Base-by-base conservation (phyloP, 805 yeast genomes). In the Candida quercuum region DNA sequence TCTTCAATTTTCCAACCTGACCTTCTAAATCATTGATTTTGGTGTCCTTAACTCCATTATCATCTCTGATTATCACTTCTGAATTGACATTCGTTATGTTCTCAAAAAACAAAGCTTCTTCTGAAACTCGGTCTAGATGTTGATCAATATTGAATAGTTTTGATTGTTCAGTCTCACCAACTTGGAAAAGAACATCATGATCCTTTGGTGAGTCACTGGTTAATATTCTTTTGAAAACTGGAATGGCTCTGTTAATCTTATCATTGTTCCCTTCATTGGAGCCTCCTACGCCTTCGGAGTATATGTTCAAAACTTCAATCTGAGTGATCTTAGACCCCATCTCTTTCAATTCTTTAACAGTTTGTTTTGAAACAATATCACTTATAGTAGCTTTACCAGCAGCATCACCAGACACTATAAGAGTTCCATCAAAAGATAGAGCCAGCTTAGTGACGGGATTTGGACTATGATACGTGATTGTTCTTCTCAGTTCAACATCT, bases 381-480 rank as follows among this genome's bases (percentile, higher is more conserved):
- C 81, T 72, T 1, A 80, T 68, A 28, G 73, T 72, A 2, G 86
- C 75, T 21, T 73, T 67, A 1, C 97, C 97, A n/a, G 35, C 26
- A 0, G 70, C 57, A 54, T 86, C 94, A 25, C 96, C 97, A 6
- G 87, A 74, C 3, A 83, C 63, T 6, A 89, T 51, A 26, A 65
- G 57, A 14, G 89, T 76, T 5, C 91, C 95, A 54, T 89, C 97
- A 52, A 83, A 63, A 6, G 88, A 77, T 3, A 85, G 59, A 2
- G 64, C 66, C 36, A 88, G 46, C 28, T 74, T 62, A 0, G 86
- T 74, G 3, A 84, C 74, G 10, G 50, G 19, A 5, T 35, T 27
- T 3, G 55, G 66, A 20, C 59, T 61, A 49, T 74, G 82, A 37
- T 74, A 78, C 4, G 72, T 69, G 36, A 82, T 71, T 0, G 86